Evolutionary conservation across 352 stramenopile species (phyloP).

Genomic region (Globisporangium nunn): DNA sequence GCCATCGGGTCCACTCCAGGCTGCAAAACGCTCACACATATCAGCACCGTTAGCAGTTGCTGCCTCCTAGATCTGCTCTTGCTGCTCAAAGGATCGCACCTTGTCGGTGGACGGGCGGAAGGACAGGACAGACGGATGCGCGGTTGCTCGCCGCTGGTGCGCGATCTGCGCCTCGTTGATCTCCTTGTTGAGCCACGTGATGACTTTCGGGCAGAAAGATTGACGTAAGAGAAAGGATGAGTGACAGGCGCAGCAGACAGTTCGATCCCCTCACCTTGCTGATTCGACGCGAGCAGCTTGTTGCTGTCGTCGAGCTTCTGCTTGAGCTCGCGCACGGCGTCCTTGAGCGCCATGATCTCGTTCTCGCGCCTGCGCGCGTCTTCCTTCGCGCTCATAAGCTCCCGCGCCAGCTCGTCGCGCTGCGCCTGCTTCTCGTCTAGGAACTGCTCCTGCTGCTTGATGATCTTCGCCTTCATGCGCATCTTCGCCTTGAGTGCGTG

Average conservation of each 20-base stretch:
- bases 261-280: constrained; percentile 53
- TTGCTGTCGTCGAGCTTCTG: constrained; percentile 86
- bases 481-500: constrained; percentile 72
- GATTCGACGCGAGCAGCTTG: constrained; percentile 82
- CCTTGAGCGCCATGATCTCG: constrained; percentile 51
- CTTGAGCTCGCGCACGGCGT: constrained; percentile 64
- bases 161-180: constrained; percentile 86
- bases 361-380: constrained; percentile 70
- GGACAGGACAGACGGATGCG: constrained; percentile 63
- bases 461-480: constrained; percentile 84
- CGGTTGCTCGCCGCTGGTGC: constrained; percentile 47
- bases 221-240: background rate
- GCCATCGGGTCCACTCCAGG: background rate
- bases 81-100: constrained; percentile 8
- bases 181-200: constrained; percentile 89
- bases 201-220: constrained; percentile 34
- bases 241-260: background rate
- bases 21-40: too few species aligned
- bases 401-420: constrained; percentile 47
- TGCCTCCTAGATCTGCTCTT: too few species aligned
- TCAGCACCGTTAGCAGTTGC: too few species aligned
- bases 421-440: constrained; percentile 77
- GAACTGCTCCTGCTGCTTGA: constrained; percentile 85
- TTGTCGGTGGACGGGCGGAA: constrained; percentile 48
- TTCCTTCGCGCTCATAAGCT: constrained; percentile 60